These are phyloP conservation scores for Ganoderma lingzhi DNA, from an alignment of 1,284 basidiomycete genomes.

Conservation along the genomic window DNA sequence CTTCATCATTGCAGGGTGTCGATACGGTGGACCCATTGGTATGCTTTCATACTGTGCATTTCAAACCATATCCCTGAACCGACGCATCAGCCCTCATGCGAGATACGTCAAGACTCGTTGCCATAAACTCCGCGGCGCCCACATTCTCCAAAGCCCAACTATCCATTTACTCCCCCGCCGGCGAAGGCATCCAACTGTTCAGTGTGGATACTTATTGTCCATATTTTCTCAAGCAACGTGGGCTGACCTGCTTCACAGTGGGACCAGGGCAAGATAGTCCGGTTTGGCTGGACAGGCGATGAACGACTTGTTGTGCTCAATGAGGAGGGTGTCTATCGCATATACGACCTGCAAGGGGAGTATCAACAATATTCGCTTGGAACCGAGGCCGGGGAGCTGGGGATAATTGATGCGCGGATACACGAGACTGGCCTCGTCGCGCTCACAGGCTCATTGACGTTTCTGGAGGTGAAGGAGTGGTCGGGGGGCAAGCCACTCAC, in stretches of 20 bases:
- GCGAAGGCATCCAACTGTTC: slow-evolving; percentile 70
- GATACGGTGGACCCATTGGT: slow-evolving; percentile 92
- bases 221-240: slow-evolving; percentile 9
- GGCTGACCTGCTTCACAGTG: slow-evolving; percentile 60
- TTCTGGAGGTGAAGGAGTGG: slow-evolving; percentile 90
- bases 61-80: slow-evolving; percentile 8
- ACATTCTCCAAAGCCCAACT: slow-evolving; percentile 79
- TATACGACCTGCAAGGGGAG: slow-evolving; percentile 89
- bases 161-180: slow-evolving; percentile 78
- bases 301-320: slow-evolving; percentile 88
- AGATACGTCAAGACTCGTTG: slow-evolving; percentile 84
- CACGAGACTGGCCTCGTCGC: slow-evolving; percentile 91
- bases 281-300: slow-evolving; percentile 85
- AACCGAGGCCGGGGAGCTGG: slow-evolving; percentile 84
- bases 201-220: slow-evolving; percentile 64
- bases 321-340: slow-evolving; percentile 90
- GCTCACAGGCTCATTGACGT: slow-evolving; percentile 77
- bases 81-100: slow-evolving; percentile 79
- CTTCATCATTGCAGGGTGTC: slow-evolving; percentile 83
- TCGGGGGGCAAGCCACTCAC: slow-evolving; percentile 74
- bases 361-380: slow-evolving; percentile 90
- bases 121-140: slow-evolving; percentile 70
- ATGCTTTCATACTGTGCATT: slow-evolving; percentile 7
- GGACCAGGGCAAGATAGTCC: slow-evolving; percentile 84
- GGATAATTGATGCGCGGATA: slow-evolving; percentile 86